Percentiles rank a stretch among this genome's conserved stretches.
Conservation (phyloP, 495 filamentous ascomycete genomes). For the Hypoxylon rickii region DNA sequence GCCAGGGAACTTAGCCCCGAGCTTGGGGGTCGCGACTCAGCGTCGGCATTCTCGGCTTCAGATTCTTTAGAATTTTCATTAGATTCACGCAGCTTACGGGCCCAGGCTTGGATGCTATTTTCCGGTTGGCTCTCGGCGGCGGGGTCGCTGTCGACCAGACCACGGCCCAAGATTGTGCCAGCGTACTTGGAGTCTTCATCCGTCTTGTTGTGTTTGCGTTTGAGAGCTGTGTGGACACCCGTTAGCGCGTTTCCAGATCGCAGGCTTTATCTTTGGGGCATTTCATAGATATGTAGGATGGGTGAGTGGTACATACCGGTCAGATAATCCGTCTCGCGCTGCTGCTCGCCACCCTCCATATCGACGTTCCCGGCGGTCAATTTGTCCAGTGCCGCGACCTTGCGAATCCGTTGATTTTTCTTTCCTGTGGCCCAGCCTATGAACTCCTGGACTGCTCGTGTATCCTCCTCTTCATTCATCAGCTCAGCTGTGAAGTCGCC, state of each 20-base stretch:
- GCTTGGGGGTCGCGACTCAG: constrained; percentile 51
- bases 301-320: constrained; percentile 52
- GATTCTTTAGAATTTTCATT: constrained; percentile 28
- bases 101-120: constrained; percentile 71
- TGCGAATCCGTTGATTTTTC: constrained; percentile 68
- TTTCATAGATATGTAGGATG: neutral
- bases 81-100: constrained; percentile 37
- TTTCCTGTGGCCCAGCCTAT: constrained; percentile 72
- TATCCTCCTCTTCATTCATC: constrained; percentile 63
- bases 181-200: constrained; percentile 77
- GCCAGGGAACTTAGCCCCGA: constrained; percentile 58
- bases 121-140: constrained; percentile 72
- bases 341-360: constrained; percentile 39
- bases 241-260: constrained; percentile 8
- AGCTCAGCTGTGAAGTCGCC: constrained; percentile 29
- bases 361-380: constrained; percentile 23
- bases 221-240: constrained; percentile 55
- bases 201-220: constrained; percentile 83
- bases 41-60: constrained; percentile 6
- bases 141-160: constrained; percentile 66
- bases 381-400: constrained; percentile 60
- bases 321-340: constrained; percentile 69
- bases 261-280: no score
- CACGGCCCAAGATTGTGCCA: constrained; percentile 76
- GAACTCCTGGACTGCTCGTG: constrained; percentile 72